Base-by-base conservation (phyloP, 805 yeast species). In the Metschnikowia reukaufii region DNA sequence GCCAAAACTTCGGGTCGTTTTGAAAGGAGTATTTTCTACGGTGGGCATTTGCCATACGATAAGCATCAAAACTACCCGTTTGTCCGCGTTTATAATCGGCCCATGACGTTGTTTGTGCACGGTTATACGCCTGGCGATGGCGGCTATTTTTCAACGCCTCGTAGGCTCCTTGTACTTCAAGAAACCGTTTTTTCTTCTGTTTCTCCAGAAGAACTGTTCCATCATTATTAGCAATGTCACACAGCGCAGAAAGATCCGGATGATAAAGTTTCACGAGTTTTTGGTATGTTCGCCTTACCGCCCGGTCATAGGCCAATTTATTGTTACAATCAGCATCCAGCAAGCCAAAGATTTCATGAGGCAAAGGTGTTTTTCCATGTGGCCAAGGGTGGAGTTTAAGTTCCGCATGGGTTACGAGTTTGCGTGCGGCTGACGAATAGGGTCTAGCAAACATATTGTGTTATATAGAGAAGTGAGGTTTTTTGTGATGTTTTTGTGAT, bases 251-350 rank as follows among this genome's bases (percentile, higher is more conserved):
- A 2, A 76, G 61, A 60, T 90, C 97, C 0, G 97, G 97, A 61
- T 90, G 97, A 57, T 90, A 90, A 8, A 82, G 60, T 62, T 86
- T 87, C 9, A 90, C 90, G 39, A 57, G 67, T 41, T 64, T 64
- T 41, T 60, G 55, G 54, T 72, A 71, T 20, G 51, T 64, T 4
- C 52, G 25, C 47, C 68, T 68, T 21, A 72, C 50, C 6, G 81
- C 68, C 44, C 77, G 72, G 54, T 77, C 79, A 58, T 84, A 86
- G 37, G 75, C 74, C 20, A 66, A 52, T 49, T 48, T 35, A 79
- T 79, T 41, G 84, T 64, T 25, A 62, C 51, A 9, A 56, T 63
- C 41, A 62, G 62, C 45, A 75, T 74, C 36, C 76, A 63, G 19
- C 23, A 55, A 18, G 1, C 56, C 55, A 47, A 89, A 77, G 4